Evolutionary conservation across 345 rosid species (phyloP).

Genomic region (Zanthoxylum bungeanum): DNA sequence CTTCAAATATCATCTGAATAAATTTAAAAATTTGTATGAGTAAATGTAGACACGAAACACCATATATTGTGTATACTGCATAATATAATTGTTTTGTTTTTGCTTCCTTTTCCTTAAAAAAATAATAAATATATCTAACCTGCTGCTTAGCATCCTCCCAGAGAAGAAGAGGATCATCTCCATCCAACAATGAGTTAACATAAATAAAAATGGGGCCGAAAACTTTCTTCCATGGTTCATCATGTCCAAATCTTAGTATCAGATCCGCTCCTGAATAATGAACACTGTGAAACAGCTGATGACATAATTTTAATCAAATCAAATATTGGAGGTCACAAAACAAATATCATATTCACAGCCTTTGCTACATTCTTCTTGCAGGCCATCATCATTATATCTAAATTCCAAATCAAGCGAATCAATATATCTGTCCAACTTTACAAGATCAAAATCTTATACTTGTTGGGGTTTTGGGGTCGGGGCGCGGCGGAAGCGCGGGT

Average conservation of each 20-base stretch:
- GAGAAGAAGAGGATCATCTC: constrained; percentile 47
- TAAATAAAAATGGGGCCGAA: constrained; percentile 82
- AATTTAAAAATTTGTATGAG: not conserved
- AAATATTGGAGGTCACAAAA: not conserved
- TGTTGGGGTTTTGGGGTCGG: too few relatives aligned
- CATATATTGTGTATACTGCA: not conserved
- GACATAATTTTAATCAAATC: not conserved
- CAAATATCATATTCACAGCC: not conserved
- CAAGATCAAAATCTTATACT: too few relatives aligned
- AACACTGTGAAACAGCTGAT: constrained; percentile 77
- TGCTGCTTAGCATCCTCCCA: constrained; percentile 86
- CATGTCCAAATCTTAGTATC: constrained; percentile 41
- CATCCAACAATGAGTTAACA: constrained; percentile 52
- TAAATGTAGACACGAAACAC: not conserved
- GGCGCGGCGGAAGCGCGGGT: too few relatives aligned
- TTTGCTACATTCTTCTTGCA: not conserved
- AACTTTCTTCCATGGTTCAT: constrained; percentile 90
- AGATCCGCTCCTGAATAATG: constrained; percentile 86
- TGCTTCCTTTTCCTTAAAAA: too few relatives aligned
- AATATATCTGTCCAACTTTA: too few relatives aligned
- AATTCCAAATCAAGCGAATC: too few relatives aligned
- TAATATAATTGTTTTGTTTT: too few relatives aligned
- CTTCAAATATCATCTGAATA: constrained; percentile 52
- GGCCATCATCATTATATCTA: not conserved
- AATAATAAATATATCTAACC: constrained; percentile 46